phyloP scores from a whole-genome alignment of 352 stramenopile genomes.

The Globisporangium uncinulatum region DNA sequence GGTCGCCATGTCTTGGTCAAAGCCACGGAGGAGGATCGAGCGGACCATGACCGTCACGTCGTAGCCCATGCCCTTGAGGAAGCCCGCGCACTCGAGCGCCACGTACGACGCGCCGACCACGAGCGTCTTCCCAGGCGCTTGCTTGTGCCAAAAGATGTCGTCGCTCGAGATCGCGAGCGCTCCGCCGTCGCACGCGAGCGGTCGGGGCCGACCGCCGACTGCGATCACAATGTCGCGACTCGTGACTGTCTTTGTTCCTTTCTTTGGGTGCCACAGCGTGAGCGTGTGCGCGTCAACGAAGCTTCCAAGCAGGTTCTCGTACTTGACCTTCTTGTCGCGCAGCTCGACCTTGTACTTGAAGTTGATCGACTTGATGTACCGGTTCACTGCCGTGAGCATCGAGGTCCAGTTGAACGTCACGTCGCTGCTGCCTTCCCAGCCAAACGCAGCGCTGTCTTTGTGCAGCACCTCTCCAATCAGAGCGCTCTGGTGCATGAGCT shows the following conservation, averaged over 20 bases:
- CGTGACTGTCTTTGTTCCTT: slow-evolving; percentile 89
- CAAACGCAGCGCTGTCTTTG: slow-evolving; percentile 84
- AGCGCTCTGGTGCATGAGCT: slow-evolving; percentile 97
- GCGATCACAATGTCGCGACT: slow-evolving; percentile 93
- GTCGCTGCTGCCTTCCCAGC: slow-evolving; percentile 53
- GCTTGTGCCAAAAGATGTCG: slow-evolving; percentile 83
- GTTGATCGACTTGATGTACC: slow-evolving; percentile 97
- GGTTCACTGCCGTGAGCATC: slow-evolving; percentile 92
- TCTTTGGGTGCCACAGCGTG: slow-evolving; percentile 84
- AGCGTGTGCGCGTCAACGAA: slow-evolving; percentile 94
- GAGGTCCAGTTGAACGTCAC: slow-evolving; percentile 88
- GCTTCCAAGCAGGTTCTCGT: slow-evolving; percentile 91
- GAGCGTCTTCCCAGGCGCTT: slow-evolving; percentile 93
- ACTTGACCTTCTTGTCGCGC: slow-evolving; percentile 93
- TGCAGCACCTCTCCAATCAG: slow-evolving; percentile 87
- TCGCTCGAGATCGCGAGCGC: slow-evolving; percentile 93
- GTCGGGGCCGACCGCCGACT: slow-evolving; percentile 90
- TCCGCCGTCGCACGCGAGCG: slow-evolving; percentile 84
- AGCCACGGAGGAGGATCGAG: slow-evolving; percentile 95
- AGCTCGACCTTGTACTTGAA: slow-evolving; percentile 98
- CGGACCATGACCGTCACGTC: slow-evolving; percentile 97
- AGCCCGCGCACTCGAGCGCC: slow-evolving; percentile 96
- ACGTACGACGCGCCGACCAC: slow-evolving; percentile 98
- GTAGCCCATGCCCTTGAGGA: slow-evolving; percentile 93
- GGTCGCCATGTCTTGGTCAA: slow-evolving; percentile 96